A percentile compares a stretch with the other conserved stretches of the same genome.
Conservation (phyloP, 139 green algal genomes). For the Pedinophyceae sp. region DNA sequence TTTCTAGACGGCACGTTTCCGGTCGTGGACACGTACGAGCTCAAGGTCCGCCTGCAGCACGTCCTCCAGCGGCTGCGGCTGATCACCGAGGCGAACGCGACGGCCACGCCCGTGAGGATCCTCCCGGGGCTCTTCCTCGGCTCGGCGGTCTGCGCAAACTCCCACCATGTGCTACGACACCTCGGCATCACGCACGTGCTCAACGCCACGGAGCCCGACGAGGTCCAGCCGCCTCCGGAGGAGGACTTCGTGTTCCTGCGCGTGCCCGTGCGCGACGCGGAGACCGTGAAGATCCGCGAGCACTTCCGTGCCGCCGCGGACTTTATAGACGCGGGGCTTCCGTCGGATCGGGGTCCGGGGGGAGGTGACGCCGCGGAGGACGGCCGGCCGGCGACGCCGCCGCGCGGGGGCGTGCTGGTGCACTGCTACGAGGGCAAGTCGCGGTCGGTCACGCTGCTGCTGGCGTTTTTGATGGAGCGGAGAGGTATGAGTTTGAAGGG, state of each 20-base stretch:
- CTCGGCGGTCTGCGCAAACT: constrained; percentile 49
- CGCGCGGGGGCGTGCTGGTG: constrained; percentile 51
- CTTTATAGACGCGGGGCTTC: constrained; percentile 50
- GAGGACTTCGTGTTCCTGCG: constrained; percentile 29
- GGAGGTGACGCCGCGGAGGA: too few species aligned
- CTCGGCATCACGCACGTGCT: constrained; percentile 74
- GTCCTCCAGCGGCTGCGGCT: constrained; percentile 32
- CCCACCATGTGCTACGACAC: constrained; percentile 48
- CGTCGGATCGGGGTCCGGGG: too few species aligned
- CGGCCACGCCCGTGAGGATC: constrained; percentile 30
- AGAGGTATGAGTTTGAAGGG: constrained; percentile 29
- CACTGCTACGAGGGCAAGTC: constrained; percentile 77
- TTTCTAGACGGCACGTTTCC: constrained; percentile 65
- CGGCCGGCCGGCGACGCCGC: too few species aligned
- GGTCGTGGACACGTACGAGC: constrained; percentile 71
- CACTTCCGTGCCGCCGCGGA: constrained; percentile 31
- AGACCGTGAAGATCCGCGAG: constrained; percentile 51
- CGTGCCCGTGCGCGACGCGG: constrained; percentile 47
- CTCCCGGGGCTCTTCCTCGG: constrained; percentile 52
- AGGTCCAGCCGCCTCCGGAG: constrained; percentile 23
- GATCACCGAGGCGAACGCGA: constrained; percentile 35
- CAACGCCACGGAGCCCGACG: constrained; percentile 54
- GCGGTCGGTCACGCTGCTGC: constrained; percentile 50
- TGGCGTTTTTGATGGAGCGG: constrained; percentile 49
- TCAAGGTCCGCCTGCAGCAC: constrained; percentile 33